phyloP scores from a whole-genome alignment of 768 basidiomycete species.

The Xanthoconium purpureum region DNA sequence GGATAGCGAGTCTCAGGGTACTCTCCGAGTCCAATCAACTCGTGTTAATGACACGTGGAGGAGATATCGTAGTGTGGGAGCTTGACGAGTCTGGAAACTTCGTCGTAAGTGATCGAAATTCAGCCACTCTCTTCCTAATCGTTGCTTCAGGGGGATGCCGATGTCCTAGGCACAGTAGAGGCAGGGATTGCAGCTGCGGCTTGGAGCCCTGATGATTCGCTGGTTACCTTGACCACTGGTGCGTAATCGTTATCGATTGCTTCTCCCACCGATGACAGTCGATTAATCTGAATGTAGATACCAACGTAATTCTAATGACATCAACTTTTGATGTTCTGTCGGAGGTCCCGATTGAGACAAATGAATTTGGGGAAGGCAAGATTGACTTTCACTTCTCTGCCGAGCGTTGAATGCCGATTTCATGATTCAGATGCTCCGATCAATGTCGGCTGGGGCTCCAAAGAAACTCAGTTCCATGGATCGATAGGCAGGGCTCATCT shows the following conservation, averaged over 20 bases:
- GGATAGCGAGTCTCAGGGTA: constrained; percentile 65
- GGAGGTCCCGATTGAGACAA: constrained; percentile 67
- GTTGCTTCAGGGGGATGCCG: constrained; percentile 35
- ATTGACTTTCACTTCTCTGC: not conserved
- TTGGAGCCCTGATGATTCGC: constrained; percentile 91
- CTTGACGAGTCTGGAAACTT: constrained; percentile 46
- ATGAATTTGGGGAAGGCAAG: constrained; percentile 84
- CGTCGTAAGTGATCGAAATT: constrained; percentile 36
- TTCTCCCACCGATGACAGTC: not conserved
- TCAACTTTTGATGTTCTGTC: constrained; percentile 84
- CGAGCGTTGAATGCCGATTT: constrained; percentile 9
- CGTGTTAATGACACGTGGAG: constrained; percentile 64
- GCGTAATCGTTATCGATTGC: constrained; percentile 4
- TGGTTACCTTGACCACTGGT: constrained; percentile 84
- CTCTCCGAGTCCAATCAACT: constrained; percentile 70
- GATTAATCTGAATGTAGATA: constrained; percentile 47
- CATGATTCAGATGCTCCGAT: constrained; percentile 70
- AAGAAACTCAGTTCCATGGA: constrained; percentile 96
- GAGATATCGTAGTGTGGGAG: constrained; percentile 75
- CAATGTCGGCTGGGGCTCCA: constrained; percentile 97
- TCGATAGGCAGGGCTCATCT: constrained; percentile 75
- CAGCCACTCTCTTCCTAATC: constrained; percentile 3
- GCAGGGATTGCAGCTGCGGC: constrained; percentile 75
- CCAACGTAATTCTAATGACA: constrained; percentile 85
- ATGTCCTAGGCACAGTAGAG: constrained; percentile 86